A percentile compares a stretch with the other conserved stretches of the same genome.
Conservation (phyloP, 73 alveolate genomes). For the Paramecium sonneborni region DNA sequence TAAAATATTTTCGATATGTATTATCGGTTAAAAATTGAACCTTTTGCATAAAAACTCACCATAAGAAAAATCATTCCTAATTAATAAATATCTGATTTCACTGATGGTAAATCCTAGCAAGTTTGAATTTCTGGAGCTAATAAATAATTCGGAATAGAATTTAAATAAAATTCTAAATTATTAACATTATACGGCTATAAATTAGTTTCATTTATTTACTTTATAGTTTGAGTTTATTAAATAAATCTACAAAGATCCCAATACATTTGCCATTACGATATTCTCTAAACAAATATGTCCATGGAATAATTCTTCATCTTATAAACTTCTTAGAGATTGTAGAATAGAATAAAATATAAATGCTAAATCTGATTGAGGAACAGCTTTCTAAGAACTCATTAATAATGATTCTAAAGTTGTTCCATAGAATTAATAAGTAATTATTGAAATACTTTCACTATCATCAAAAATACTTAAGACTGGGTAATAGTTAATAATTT, state of each 20-base stretch:
- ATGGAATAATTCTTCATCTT: conserved; percentile 40
- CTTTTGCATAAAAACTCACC: neutral
- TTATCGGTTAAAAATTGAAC: neutral
- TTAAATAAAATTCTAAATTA: neutral
- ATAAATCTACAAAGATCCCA: neutral
- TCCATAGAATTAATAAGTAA: neutral
- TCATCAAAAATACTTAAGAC: neutral
- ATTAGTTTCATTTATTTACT: neutral
- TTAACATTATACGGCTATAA: neutral
- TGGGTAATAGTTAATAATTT: neutral
- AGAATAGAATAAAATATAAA: neutral
- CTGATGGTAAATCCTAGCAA: neutral
- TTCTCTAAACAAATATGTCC: conserved; percentile 17
- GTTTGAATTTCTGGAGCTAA: neutral
- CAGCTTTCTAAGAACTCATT: neutral
- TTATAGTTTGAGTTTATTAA: neutral
- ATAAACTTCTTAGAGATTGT: neutral
- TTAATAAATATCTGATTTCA: neutral
- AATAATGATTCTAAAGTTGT: neutral
- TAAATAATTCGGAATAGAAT: neutral
- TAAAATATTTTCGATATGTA: neutral
- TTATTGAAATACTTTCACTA: neutral
- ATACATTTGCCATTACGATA: neutral
- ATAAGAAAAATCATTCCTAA: neutral
- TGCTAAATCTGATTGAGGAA: conserved; percentile 11